Evolutionary conservation across 164 flowering plant species (phyloP).

Genomic region (Macadamia integrifolia): DNA sequence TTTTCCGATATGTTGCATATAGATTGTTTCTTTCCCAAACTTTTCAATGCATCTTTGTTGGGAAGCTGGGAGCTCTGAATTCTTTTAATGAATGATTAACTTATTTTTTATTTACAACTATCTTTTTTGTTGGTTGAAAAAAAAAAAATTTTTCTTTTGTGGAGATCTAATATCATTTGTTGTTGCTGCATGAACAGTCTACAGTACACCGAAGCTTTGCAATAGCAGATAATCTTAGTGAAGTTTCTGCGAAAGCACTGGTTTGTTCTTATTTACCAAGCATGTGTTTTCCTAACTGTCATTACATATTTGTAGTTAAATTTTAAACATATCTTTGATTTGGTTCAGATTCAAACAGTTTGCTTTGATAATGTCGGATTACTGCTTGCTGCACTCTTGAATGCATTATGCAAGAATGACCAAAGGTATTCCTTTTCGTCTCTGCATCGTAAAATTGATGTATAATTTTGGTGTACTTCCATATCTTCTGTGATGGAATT

Average conservation of each 20-base stretch:
- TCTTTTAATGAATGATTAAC: neutral
- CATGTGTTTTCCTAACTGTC: neutral
- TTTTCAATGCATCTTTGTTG: neutral
- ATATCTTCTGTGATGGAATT: neutral
- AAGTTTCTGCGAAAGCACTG: conserved; percentile 94
- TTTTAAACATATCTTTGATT: conserved; percentile 13
- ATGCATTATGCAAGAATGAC: conserved; percentile 50
- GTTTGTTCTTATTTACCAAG: conserved; percentile 23
- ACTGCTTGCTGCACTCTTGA: conserved; percentile 72
- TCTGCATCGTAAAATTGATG: neutral
- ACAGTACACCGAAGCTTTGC: conserved; percentile 95
- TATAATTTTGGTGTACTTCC: neutral
- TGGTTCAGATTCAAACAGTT: conserved; percentile 83
- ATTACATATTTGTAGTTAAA: neutral
- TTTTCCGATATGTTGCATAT: no score
- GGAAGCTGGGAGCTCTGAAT: neutral
- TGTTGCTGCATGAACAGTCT: conserved; percentile 39
- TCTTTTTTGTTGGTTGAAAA: neutral
- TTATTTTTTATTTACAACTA: neutral
- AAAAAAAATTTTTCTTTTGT: neutral
- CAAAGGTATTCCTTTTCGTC: conserved; percentile 44
- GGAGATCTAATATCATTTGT: neutral
- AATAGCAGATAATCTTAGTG: conserved; percentile 83
- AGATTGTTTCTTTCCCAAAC: neutral
- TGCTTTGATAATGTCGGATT: conserved; percentile 92